phyloP scores from a whole-genome alignment of 345 rosid species.

The Acer campestre region DNA sequence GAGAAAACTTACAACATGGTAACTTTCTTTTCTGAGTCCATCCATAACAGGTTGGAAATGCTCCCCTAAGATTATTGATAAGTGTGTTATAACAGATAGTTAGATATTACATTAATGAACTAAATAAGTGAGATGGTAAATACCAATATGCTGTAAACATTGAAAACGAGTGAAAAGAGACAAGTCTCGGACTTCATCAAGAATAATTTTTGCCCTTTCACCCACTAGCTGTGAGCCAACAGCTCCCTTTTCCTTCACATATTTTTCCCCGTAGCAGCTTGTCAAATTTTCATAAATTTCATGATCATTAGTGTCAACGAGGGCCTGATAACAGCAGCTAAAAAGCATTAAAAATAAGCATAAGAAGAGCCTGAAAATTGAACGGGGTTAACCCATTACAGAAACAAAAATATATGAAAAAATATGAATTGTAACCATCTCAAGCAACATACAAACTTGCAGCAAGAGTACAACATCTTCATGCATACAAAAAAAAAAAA shows the following conservation, averaged over 20 bases:
- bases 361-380: constrained; percentile 8
- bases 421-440: not conserved
- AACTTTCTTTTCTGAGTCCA: constrained; percentile 63
- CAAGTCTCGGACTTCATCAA: constrained; percentile 75
- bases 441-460: constrained; percentile 5
- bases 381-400: not conserved
- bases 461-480: not conserved
- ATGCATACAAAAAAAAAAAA: not conserved
- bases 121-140: constrained; percentile 8
- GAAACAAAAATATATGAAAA: not conserved
- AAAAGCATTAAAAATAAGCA: constrained; percentile 3
- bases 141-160: constrained; percentile 86
- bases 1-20: constrained; percentile 47
- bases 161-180: constrained; percentile 71
- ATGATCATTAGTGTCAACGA: constrained; percentile 68
- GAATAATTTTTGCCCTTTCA: constrained; percentile 88
- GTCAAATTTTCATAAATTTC: constrained; percentile 77
- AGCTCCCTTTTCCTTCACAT: constrained; percentile 64
- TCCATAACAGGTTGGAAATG: constrained; percentile 72
- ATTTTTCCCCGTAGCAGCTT: constrained; percentile 55
- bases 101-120: not conserved
- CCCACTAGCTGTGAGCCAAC: constrained; percentile 82
- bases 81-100: constrained; percentile 23
- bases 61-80: constrained; percentile 54
- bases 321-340: constrained; percentile 57